Conservation (phyloP, 2,329 filamentous ascomycete genomes). For the Zymoseptoria ardabiliae region DNA sequence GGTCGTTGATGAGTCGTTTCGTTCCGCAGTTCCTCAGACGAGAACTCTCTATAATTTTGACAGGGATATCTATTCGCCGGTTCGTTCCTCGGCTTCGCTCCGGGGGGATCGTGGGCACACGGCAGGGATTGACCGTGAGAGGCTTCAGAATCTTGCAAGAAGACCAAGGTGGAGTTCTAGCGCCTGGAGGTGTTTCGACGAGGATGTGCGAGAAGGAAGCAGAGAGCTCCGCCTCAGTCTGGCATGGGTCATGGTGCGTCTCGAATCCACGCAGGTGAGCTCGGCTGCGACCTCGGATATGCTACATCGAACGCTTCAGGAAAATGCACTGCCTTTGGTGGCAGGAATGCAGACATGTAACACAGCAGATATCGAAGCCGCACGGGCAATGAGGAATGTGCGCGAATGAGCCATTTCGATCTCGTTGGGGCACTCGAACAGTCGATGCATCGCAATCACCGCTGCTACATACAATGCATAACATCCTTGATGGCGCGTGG, state of each 20-base stretch:
- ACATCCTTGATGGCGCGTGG: background rate
- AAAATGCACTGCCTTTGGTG: background rate
- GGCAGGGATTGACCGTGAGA: background rate
- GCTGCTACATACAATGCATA: background rate
- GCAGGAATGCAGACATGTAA: background rate
- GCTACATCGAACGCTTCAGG: background rate
- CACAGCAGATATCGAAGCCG: background rate
- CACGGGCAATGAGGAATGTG: background rate
- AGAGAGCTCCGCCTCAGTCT: background rate
- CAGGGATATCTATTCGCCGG: background rate
- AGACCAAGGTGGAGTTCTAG: background rate
- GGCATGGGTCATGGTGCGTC: background rate
- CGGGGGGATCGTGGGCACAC: background rate
- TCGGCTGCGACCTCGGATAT: background rate
- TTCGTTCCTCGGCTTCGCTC: background rate
- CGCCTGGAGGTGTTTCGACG: background rate
- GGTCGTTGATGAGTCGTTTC: background rate
- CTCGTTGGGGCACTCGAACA: background rate
- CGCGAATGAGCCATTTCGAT: background rate
- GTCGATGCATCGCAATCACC: background rate
- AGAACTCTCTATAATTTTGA: background rate
- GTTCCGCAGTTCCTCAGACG: background rate
- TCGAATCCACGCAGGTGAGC: background rate
- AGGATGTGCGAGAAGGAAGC: too few species aligned
- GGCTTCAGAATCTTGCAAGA: too few species aligned